Evolutionary conservation across 495 filamentous ascomycete genomes (phyloP).

Genomic region (Hypoxylon lienhwacheense): DNA sequence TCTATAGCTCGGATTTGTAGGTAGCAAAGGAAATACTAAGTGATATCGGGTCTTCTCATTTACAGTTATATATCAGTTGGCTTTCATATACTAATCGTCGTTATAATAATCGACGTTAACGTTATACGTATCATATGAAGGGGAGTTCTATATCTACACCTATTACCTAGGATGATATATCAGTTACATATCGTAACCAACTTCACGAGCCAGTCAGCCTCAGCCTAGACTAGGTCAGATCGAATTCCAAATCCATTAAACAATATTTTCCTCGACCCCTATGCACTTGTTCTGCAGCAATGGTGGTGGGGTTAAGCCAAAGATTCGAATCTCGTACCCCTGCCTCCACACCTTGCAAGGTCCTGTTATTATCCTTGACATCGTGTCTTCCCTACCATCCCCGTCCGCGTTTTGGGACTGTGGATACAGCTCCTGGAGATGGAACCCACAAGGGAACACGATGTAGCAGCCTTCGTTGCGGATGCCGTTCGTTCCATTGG

Average conservation of each 20-base stretch:
- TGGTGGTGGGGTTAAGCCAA: conserved; percentile 20
- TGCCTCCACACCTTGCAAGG: conserved; percentile 32
- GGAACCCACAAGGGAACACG: conserved; percentile 37
- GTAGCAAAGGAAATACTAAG: conserved; percentile 1
- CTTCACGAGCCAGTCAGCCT: conserved; percentile 2
- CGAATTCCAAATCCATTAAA: conserved; percentile 12
- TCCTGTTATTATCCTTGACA: conserved; percentile 42
- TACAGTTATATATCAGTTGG: not conserved
- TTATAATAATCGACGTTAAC: not conserved
- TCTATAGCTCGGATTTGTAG: not conserved
- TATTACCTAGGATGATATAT: not conserved
- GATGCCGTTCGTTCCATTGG: conserved; percentile 38
- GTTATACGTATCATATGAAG: not conserved
- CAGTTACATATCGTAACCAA: conserved; percentile 14
- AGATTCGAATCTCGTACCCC: conserved; percentile 32
- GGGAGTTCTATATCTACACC: not conserved
- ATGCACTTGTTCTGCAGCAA: conserved; percentile 12
- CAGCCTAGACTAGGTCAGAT: conserved; percentile 1
- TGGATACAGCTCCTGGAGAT: conserved; percentile 47
- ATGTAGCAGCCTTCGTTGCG: conserved; percentile 38
- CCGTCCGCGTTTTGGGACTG: conserved; percentile 49
- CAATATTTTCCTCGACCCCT: conserved; percentile 26
- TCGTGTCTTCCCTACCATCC: conserved; percentile 40
- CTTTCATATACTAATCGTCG: not conserved
- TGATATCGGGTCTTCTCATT: conserved; percentile 16